Evolutionary conservation across 2,329 filamentous ascomycete genomes (phyloP).

Genomic region (Xylariaceae sp.): DNA sequence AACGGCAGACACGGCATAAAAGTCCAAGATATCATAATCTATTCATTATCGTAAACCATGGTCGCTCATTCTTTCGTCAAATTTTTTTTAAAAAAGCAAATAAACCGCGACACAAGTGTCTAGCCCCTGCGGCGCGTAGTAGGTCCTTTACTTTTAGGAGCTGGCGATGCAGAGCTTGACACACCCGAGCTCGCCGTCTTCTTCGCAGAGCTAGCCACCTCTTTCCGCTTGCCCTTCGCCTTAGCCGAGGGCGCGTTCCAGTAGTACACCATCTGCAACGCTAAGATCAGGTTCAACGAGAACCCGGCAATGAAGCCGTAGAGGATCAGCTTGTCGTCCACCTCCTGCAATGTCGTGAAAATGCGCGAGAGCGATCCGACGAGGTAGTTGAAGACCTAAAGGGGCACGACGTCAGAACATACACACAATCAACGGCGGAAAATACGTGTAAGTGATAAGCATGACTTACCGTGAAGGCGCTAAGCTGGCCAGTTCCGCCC

Average conservation of each 20-base stretch:
- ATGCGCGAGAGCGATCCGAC: slow-evolving; percentile 87
- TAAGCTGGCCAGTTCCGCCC: slow-evolving; percentile 90
- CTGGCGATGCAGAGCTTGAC: slow-evolving; percentile 28
- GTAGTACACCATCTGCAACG: slow-evolving; percentile 89
- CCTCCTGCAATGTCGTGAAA: slow-evolving; percentile 96
- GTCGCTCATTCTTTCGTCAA: background rate
- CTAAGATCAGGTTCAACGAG: slow-evolving; percentile 79
- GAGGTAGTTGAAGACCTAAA: slow-evolving; percentile 95
- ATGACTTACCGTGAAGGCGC: slow-evolving; percentile 78
- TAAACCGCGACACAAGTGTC: slow-evolving; percentile 1
- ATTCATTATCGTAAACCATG: background rate
- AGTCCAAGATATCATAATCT: too few relatives aligned
- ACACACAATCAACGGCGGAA: background rate
- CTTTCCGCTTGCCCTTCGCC: slow-evolving; percentile 39
- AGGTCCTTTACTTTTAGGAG: slow-evolving; percentile 37
- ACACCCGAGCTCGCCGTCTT: slow-evolving; percentile 24
- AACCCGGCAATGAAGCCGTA: slow-evolving; percentile 94
- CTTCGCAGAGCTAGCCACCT: slow-evolving; percentile 25
- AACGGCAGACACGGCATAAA: background rate
- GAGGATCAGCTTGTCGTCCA: slow-evolving; percentile 91
- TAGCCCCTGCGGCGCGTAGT: slow-evolving; percentile 40
- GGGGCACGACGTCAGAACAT: slow-evolving; percentile 8
- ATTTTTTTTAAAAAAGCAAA: background rate
- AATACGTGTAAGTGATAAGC: background rate
- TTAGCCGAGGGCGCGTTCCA: slow-evolving; percentile 66